Conservation (phyloP, 176 grass and related monocot species). For the Rhipidocladum racemiflorum region DNA sequence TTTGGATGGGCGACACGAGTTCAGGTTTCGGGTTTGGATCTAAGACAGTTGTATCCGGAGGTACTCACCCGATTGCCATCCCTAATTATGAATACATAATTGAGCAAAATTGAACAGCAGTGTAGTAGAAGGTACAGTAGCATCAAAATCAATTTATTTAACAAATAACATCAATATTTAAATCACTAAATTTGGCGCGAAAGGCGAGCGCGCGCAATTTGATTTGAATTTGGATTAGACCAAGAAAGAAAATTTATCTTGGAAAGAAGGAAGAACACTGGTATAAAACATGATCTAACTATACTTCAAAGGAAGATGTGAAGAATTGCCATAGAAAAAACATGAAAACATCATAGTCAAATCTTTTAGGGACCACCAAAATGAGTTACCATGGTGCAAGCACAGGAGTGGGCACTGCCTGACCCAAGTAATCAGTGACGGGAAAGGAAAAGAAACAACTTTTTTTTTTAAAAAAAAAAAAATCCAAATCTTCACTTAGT, state of each 20-base stretch:
- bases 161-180: neutral
- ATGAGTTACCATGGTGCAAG: neutral
- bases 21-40: too few relatives aligned
- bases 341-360: neutral
- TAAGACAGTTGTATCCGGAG: too few relatives aligned
- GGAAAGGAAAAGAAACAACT: too few relatives aligned
- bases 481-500: neutral
- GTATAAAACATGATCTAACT: neutral
- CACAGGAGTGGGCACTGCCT: neutral
- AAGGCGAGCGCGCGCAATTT: neutral
- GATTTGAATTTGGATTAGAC: neutral
- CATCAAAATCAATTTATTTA: too few relatives aligned
- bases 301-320: neutral
- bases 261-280: neutral
- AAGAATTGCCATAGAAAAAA: neutral
- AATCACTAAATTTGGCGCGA: neutral
- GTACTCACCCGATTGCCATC: too few relatives aligned
- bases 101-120: neutral
- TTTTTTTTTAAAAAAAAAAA: too few relatives aligned
- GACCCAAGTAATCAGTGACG: neutral
- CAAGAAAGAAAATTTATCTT: neutral
- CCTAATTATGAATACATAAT: neutral
- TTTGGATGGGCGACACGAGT: too few relatives aligned
- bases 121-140: too few relatives aligned
- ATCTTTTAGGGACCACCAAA: neutral